Percentiles rank a stretch among this genome's conserved stretches.
Conservation (phyloP, 768 basidiomycete genomes). For the Trametes villosa region DNA sequence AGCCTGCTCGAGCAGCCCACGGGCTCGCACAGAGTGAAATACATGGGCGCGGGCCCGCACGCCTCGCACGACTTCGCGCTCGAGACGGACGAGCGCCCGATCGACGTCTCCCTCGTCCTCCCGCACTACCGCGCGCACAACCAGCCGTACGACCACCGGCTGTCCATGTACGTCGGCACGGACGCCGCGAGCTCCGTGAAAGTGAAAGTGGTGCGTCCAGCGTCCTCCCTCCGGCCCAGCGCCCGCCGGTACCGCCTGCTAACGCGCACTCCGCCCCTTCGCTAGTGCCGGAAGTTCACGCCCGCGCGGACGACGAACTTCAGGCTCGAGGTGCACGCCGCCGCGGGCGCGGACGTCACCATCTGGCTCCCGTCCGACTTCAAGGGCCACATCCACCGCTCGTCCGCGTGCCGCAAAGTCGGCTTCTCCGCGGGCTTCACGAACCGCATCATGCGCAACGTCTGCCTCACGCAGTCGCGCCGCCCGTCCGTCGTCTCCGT, state of each 20-base stretch:
- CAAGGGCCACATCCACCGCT: conserved; percentile 61
- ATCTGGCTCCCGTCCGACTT: conserved; percentile 84
- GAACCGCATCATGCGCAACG: conserved; percentile 57
- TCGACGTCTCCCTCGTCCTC: conserved; percentile 70
- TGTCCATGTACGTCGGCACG: conserved; percentile 68
- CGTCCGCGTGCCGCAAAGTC: conserved; percentile 44
- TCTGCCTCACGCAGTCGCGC: conserved; percentile 34
- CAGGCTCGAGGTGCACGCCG: conserved; percentile 65
- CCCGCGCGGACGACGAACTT: conserved; percentile 36
- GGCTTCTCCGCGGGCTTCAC: conserved; percentile 72
- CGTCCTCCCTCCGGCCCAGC: conserved; percentile 43
- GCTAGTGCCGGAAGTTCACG: conserved; percentile 35
- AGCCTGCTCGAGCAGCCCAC: conserved; percentile 36
- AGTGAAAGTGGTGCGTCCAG: conserved; percentile 68
- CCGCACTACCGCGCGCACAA: conserved; percentile 80
- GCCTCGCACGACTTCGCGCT: conserved; percentile 64
- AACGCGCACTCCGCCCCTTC: conserved; percentile 3
- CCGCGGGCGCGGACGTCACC: conserved; percentile 64
- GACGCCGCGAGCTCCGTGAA: conserved; percentile 56
- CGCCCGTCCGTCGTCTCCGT: conserved; percentile 33
- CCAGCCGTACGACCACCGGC: conserved; percentile 72
- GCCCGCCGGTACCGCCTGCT: conserved; percentile 34
- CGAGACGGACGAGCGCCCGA: conserved; percentile 52
- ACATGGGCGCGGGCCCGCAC: conserved; percentile 52
- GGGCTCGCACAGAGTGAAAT: conserved; percentile 69